Evolutionary conservation across 2,329 filamentous ascomycete genomes (phyloP).

Genomic region (Colletotrichum agaves): DNA sequence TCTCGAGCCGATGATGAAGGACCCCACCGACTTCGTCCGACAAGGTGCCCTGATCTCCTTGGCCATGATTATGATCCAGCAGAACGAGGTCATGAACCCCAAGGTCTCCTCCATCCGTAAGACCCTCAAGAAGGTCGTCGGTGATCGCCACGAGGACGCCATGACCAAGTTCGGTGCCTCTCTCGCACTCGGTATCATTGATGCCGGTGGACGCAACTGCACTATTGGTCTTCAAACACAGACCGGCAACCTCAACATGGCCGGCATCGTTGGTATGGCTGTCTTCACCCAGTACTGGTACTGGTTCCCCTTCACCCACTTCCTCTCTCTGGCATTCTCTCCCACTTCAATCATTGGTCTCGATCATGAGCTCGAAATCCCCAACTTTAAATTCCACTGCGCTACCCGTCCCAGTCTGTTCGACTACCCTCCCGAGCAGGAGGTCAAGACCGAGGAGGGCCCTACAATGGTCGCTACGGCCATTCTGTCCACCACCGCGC

Average conservation of each 20-base stretch:
- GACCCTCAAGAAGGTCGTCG: conserved; percentile 91
- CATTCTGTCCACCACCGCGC: conserved; percentile 94
- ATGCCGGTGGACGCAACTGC: conserved; percentile 97
- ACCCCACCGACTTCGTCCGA: conserved; percentile 97
- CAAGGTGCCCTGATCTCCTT: conserved; percentile 95
- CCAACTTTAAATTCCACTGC: conserved; percentile 95
- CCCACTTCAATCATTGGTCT: conserved; percentile 96
- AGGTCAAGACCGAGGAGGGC: conserved; percentile 93
- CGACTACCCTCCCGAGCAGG: conserved; percentile 96
- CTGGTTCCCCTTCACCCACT: conserved; percentile 99
- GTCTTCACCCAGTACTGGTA: conserved; percentile 99
- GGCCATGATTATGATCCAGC: conserved; percentile 99
- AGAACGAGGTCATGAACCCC: conserved; percentile 98
- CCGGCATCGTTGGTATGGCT: conserved; percentile 96
- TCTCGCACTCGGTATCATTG: conserved; percentile 94
- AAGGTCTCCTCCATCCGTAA: conserved; percentile 93
- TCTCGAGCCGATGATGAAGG: conserved; percentile 99
- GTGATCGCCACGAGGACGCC: conserved; percentile 95
- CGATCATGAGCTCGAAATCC: conserved; percentile 92
- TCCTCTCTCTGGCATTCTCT: conserved; percentile 95
- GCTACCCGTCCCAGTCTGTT: conserved; percentile 95
- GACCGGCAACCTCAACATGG: conserved; percentile 98
- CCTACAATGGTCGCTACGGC: conserved; percentile 95
- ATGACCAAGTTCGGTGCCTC: conserved; percentile 99
- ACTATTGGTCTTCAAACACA: conserved; percentile 98